Base-by-base conservation (phyloP, 225 moss, liverwort and hornwort genomes). In the Bryum argenteum region DNA sequence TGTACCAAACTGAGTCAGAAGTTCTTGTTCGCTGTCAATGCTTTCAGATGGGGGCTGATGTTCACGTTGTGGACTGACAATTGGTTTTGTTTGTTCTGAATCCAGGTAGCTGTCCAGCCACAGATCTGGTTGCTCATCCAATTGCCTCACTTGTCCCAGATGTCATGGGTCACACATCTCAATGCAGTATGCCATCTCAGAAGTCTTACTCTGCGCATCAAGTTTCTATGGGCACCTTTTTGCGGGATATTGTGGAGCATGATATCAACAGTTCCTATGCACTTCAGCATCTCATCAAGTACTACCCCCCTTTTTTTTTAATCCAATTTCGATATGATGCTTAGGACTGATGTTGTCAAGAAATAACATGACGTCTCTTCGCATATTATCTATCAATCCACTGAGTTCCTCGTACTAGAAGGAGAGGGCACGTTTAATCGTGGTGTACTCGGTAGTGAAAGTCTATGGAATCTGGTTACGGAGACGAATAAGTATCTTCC, bases 151-250 rank as follows among this genome's bases (percentile, higher is more conserved):
- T 83, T 63, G 79, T 70, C 28, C 50, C 78, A 16, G 90, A 92
- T 60, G 60, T 73, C 42, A 69, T 59, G 67, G 65, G 82, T 54
- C 75, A 83, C 66, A 54, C 75, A 26, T 69, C 81, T 54, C 78
- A 88, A 65, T 97, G 98, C 81, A 82, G 80, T 66, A 75, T 85
- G 81, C 83, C 91, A 33, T 84, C 82, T 58, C 85, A 85, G 58
- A 87, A 82, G 76, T 82, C 94, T 22, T 98, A 94, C 78, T 82
- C 87, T 40, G 92, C 92, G 21, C 84, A 83, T 54, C 78, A 94
- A 65, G 43, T 90, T 61, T 81, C 91, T 13, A 87, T 84, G 39
- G 98, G 98, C 67, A 80, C 81, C 63, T 91, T 98, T 74, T 80
- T 94, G 66, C 85, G 82, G 20, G 98, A 94, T 54, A 84, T 91